A percentile compares a stretch with the other conserved stretches of the same genome.
Conservation (phyloP, 2,329 filamentous ascomycete genomes). For the Neonectria magnoliae region DNA sequence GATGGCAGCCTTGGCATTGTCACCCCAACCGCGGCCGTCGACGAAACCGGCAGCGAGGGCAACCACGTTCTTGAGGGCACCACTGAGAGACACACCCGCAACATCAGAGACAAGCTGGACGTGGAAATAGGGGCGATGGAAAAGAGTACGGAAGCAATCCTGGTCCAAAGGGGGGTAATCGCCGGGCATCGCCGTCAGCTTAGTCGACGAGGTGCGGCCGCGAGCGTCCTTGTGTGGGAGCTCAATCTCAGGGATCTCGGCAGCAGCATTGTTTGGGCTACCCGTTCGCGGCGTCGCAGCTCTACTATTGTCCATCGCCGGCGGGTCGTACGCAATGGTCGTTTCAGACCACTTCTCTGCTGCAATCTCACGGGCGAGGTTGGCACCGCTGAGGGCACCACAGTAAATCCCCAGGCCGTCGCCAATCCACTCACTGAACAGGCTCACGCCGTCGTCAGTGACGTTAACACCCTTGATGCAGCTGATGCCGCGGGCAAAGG, state of each 20-base stretch:
- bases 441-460: conserved; percentile 81
- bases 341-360: conserved; percentile 97
- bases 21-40: conserved; percentile 94
- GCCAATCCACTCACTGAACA: conserved; percentile 96
- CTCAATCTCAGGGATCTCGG: conserved; percentile 65
- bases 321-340: conserved; percentile 95
- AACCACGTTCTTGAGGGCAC: conserved; percentile 96
- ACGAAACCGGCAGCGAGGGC: conserved; percentile 95
- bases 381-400: conserved; percentile 93
- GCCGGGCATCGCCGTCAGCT: conserved; percentile 78
- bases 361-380: conserved; percentile 95
- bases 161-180: conserved; percentile 92
- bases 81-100: conserved; percentile 94
- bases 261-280: conserved; percentile 60
- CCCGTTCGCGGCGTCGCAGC: conserved; percentile 65
- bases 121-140: conserved; percentile 97
- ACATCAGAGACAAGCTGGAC: conserved; percentile 94
- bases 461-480: conserved; percentile 99
- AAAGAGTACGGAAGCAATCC: conserved; percentile 81
- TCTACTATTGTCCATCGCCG: conserved; percentile 81
- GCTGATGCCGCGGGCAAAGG: conserved; percentile 91
- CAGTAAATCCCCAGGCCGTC: conserved; percentile 94
- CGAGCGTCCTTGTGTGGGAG: conserved; percentile 72
- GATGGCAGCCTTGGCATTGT: conserved; percentile 98
- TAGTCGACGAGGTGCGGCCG: conserved; percentile 73